These are phyloP conservation scores for Huiozyma sinensis DNA, from an alignment of 805 yeast genomes.

Conservation along the genomic window DNA sequence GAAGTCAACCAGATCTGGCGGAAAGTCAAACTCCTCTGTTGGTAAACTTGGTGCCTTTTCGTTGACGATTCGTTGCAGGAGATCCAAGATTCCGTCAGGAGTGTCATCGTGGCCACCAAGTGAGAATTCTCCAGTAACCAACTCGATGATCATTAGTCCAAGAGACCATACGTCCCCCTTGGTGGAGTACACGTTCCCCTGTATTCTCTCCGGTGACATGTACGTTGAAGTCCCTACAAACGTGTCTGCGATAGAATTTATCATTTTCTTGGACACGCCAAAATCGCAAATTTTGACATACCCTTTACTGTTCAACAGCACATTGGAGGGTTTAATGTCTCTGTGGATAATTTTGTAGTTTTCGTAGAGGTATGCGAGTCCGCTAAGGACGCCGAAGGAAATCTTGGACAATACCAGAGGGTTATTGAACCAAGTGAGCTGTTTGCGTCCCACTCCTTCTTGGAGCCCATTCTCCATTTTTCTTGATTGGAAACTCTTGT, in stretches of 20 bases:
- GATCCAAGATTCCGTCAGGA: conserved; percentile 82
- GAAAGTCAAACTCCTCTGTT: conserved; percentile 23
- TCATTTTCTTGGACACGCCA: conserved; percentile 88
- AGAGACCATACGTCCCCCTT: conserved; percentile 96
- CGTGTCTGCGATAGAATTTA: conserved; percentile 91
- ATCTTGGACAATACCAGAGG: conserved; percentile 55
- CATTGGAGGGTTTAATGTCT: conserved; percentile 93
- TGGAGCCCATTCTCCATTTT: conserved; percentile 8
- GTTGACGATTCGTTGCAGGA: conserved; percentile 85
- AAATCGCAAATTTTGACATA: conserved; percentile 89
- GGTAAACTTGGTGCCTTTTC: conserved; percentile 79
- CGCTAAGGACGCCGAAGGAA: conserved; percentile 66
- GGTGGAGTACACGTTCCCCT: conserved; percentile 87
- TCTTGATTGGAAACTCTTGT: conserved; percentile 39
- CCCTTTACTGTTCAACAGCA: conserved; percentile 76
- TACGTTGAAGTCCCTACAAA: conserved; percentile 97
- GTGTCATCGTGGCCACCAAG: conserved; percentile 49
- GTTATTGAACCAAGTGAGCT: conserved; percentile 32
- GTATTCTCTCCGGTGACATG: conserved; percentile 96
- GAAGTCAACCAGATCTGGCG: conserved; percentile 48
- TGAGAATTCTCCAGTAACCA: conserved; percentile 78
- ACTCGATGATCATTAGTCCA: conserved; percentile 81
- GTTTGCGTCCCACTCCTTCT: neutral
- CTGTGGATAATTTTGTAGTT: conserved; percentile 85
- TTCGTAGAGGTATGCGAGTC: conserved; percentile 71